Base-by-base conservation (phyloP, 768 basidiomycete genomes). In the Lactarius sp. region DNA sequence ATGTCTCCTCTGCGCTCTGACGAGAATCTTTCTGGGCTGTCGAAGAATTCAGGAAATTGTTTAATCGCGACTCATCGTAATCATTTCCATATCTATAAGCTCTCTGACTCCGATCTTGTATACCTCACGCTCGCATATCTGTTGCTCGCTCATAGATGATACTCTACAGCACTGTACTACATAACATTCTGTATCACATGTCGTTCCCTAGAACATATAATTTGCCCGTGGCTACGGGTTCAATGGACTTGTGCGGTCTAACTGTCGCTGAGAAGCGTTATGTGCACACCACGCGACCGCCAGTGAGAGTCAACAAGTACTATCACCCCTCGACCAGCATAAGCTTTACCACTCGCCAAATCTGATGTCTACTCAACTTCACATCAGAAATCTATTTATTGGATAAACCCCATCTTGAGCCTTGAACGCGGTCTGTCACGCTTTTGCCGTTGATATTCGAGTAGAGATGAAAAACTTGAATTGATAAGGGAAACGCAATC, bases 121-220 rank as follows among this genome's bases (percentile, higher is more conserved):
- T 62, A 62, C 61, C 47, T 42, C 47, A 60, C 52, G 33, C 59
- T 44, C 33, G 53, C 63, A 60, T 64, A 54, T 64, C 57, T 60
- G 51, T 55, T 64, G 18, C 56, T 58, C 37, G 46, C 41, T 33
- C 53, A 55, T 64, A 64, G 63, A 64, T 51, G 62, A 60, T 64
- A 64, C 53, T 60, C 41, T 64, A 64, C 59, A 39, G n/a, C 60
- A 52, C 41, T 66, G 61, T 65, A 64, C 59, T 56, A 69, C 63
- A 60, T 63, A 59, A 51, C 63, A 51, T 51, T 18, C 51, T 66
- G 61, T 65, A 64, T 58, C 52, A 59, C 63, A 52, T 61, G 39
- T 59, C 64, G 50, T 61, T 51, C 56, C 67, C 65, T 70, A 70
- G 67, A 67, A 63, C 52, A 66, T 66, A 64, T 66, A 64, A 67